Evolutionary conservation across 345 rosid species (phyloP).

Genomic region (Lagerstroemia speciosa): DNA sequence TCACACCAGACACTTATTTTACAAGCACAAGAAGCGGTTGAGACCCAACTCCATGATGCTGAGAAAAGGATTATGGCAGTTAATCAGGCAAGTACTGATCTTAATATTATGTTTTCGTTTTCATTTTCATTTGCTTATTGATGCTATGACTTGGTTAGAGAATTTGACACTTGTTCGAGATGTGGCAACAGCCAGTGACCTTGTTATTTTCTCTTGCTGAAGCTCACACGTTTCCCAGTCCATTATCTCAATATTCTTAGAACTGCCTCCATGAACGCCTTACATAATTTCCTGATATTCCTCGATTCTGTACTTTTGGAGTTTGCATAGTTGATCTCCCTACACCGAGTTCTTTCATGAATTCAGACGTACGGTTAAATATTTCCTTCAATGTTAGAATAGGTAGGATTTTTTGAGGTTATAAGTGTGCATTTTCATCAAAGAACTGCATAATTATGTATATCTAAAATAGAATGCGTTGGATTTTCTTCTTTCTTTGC

Average conservation of each 20-base stretch:
- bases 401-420: no score
- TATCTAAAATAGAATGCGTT: neutral
- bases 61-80: constrained; percentile 48
- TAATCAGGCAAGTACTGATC: constrained; percentile 49
- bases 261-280: neutral
- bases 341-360: neutral
- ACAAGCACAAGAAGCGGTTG: constrained; percentile 56
- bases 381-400: no score
- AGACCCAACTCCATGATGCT: constrained; percentile 51
- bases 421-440: no score
- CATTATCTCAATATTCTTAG: neutral
- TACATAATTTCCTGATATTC: neutral
- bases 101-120: neutral
- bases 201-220: neutral
- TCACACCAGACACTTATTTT: constrained; percentile 58
- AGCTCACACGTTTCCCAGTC: neutral
- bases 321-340: neutral
- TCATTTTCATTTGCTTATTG: constrained; percentile 1
- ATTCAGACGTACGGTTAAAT: neutral
- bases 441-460: no score
- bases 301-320: no score
- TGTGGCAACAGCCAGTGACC: neutral
- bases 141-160: neutral
- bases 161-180: neutral
- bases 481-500: constrained; percentile 1